phyloP scores from a whole-genome alignment of 495 filamentous ascomycete species.

The Aspergillus coremiiformis region DNA sequence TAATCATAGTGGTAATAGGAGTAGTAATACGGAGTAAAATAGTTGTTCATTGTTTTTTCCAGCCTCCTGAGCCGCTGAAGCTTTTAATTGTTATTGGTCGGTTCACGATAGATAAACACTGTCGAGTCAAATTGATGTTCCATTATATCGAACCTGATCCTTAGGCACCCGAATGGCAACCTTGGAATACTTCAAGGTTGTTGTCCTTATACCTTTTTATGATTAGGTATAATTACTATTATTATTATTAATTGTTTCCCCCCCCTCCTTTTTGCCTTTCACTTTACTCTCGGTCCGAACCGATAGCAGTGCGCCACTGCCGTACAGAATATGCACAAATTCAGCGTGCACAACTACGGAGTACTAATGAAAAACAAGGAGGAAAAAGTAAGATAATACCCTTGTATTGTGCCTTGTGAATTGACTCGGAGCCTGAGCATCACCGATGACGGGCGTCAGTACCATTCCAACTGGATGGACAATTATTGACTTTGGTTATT shows the following conservation, averaged over 20 bases:
- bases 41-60: not conserved
- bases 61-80: not conserved
- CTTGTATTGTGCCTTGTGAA: not conserved
- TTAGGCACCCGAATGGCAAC: too few species aligned
- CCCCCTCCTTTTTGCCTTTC: not conserved
- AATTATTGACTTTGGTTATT: not conserved
- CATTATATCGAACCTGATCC: too few species aligned
- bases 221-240: not conserved
- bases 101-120: not conserved
- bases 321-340: not conserved
- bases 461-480: not conserved
- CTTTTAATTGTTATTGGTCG: not conserved
- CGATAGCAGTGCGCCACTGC: constrained; percentile 2
- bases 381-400: not conserved
- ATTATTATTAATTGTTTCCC: not conserved
- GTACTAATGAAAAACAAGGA: not conserved
- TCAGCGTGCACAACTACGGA: not conserved
- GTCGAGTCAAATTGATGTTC: not conserved
- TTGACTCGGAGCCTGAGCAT: not conserved
- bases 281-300: constrained; percentile 6
- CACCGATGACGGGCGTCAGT: not conserved
- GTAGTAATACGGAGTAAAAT: too few species aligned
- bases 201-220: too few species aligned
- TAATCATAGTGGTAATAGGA: too few species aligned
- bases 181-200: too few species aligned